Evolutionary conservation across 345 rosid genomes (phyloP).

Genomic region (Abelmoschus esculentus): DNA sequence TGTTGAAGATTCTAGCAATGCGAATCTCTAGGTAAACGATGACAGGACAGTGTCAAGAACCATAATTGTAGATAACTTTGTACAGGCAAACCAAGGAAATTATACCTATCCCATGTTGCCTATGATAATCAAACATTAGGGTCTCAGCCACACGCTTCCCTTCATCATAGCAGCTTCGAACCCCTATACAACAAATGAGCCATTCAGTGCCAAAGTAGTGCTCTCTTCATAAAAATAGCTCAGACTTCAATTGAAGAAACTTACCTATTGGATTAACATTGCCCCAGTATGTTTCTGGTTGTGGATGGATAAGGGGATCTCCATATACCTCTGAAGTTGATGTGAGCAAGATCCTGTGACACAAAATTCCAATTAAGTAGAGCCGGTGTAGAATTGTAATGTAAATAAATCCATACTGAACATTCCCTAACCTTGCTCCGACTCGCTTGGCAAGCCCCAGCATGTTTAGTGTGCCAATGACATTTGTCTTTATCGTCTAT

Average conservation of each 20-base stretch:
- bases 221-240: too few relatives aligned
- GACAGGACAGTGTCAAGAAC: background rate
- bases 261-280: slow-evolving; percentile 93
- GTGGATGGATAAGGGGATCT: slow-evolving; percentile 94
- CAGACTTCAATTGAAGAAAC: slow-evolving; percentile 3
- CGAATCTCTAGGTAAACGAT: slow-evolving; percentile 56
- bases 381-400: background rate
- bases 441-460: slow-evolving; percentile 97
- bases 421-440: slow-evolving; percentile 66
- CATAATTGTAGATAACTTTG: background rate
- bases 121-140: slow-evolving; percentile 93
- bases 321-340: slow-evolving; percentile 97
- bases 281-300: slow-evolving; percentile 94
- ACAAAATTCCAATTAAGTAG: slow-evolving; percentile 3
- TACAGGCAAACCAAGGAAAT: background rate
- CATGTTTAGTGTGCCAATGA: slow-evolving; percentile 95
- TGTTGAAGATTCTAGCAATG: slow-evolving; percentile 94
- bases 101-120: slow-evolving; percentile 88
- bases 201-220: too few relatives aligned
- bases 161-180: slow-evolving; percentile 93
- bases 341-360: slow-evolving; percentile 76
- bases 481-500: slow-evolving; percentile 95
- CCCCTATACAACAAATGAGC: slow-evolving; percentile 30
- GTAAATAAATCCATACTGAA: background rate
- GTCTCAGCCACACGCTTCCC: slow-evolving; percentile 99